These are phyloP conservation scores for Schizosaccharomyces versatilis DNA, from an alignment of 1,139 yeast species.

Conservation along the genomic window DNA sequence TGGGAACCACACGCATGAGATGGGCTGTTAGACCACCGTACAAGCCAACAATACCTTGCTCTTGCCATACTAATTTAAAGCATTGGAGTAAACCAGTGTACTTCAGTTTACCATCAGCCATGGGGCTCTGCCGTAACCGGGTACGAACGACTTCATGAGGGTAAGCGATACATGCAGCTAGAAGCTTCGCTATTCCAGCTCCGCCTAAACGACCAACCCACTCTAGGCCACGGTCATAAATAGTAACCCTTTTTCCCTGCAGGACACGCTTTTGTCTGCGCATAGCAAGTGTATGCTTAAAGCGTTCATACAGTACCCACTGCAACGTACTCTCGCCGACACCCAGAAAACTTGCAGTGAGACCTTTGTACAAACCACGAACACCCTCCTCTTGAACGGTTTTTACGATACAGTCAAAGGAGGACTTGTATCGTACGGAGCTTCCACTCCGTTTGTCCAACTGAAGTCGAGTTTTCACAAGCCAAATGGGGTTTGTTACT, in stretches of 20 bases:
- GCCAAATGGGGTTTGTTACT: slow-evolving; percentile 98
- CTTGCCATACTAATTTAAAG: slow-evolving; percentile 57
- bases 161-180: slow-evolving; percentile 79
- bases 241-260: not conserved
- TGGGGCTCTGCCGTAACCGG: slow-evolving; percentile 84
- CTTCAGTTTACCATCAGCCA: slow-evolving; percentile 55
- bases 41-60: slow-evolving; percentile 83
- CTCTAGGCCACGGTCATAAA: slow-evolving; percentile 21
- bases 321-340: slow-evolving; percentile 84
- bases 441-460: slow-evolving; percentile 34
- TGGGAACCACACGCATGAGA: slow-evolving; percentile 86
- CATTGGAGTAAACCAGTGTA: slow-evolving; percentile 80
- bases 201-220: slow-evolving; percentile 96
- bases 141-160: slow-evolving; percentile 97
- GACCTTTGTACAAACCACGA: slow-evolving; percentile 59
- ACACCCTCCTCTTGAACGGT: slow-evolving; percentile 61
- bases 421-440: slow-evolving; percentile 41
- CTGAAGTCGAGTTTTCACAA: slow-evolving; percentile 82
- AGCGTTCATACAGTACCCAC: slow-evolving; percentile 92
- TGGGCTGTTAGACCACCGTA: slow-evolving; percentile 97
- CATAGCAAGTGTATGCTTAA: slow-evolving; percentile 48
- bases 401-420: slow-evolving; percentile 61
- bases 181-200: slow-evolving; percentile 87
- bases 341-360: slow-evolving; percentile 85
- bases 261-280: slow-evolving; percentile 19